Evolutionary conservation across 148 eudicot species (phyloP), one percentile per base, ranked within the genome.

Genomic region (Spergularia bocconei): DNA sequence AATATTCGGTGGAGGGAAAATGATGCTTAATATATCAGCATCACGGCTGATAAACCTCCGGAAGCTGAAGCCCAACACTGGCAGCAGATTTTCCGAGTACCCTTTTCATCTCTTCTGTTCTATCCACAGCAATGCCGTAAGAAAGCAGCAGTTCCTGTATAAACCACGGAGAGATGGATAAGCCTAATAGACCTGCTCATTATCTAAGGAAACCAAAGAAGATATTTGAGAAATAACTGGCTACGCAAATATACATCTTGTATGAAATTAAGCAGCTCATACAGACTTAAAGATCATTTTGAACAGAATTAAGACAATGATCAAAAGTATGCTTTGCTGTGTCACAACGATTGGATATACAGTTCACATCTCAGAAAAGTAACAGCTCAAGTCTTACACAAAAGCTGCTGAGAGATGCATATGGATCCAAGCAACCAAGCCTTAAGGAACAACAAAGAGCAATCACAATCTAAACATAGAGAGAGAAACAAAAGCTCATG

Each of bases 21-120:
- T 12, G 29, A 14, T 16, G 70, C 55, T 44, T 48, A 44, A 47
- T 16, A 52, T 13, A 60, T 19, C 9, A 2, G 41, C 4, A 62
- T 86, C 86, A 90, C 56, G 91, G 48, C 86, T 91, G 82, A 83
- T 94, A 94, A 69, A 82, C 90, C 54, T 94, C 88, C 13, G 98
- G 98, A 72, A 94, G 98, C 81, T 84, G 90, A 76, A 94, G 98
- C 76, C 98, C 98, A 50, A 94, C 97, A 78, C 96, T 93, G 52
- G 97, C 87, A 53, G 98, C 98, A 77, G 98, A 93, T 81, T 90
- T 91, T 62, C 94, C 91, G 8, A 93, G 90, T 70, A 85, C 77
- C 76, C 80, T 87, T 71, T 84, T 85, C 93, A 94, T 88, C 80
- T 94, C 98, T 11, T 88, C 91, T 21, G 98, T 71, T 82, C 98